Percentiles rank a stretch among this genome's conserved stretches.
Evolutionary conservation across 1,139 yeast genomes (phyloP).

Genomic region (Starmera stellimalicola): DNA sequence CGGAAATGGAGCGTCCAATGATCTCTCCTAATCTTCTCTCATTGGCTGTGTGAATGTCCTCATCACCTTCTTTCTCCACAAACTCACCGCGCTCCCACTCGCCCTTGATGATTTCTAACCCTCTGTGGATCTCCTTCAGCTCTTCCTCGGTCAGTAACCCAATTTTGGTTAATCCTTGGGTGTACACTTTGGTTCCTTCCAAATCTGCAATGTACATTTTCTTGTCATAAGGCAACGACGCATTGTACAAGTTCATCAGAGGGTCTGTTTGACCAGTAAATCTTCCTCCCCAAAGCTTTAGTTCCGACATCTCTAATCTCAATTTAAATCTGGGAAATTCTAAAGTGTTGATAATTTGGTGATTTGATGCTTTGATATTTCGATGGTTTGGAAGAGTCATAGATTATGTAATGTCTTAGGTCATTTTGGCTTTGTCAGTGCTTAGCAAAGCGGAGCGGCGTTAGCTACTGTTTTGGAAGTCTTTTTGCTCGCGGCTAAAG

Average conservation of each 20-base stretch:
- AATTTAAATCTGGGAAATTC: neutral
- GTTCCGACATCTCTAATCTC: constrained; percentile 26
- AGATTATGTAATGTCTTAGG: too few species aligned
- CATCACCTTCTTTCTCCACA: constrained; percentile 86
- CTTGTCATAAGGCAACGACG: constrained; percentile 91
- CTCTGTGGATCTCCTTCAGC: constrained; percentile 69
- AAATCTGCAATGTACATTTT: constrained; percentile 91
- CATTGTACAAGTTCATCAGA: constrained; percentile 92
- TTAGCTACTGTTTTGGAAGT: too few species aligned
- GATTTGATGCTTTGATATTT: too few species aligned
- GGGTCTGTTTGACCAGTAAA: constrained; percentile 97
- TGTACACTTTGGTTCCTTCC: constrained; percentile 89
- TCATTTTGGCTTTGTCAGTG: too few species aligned
- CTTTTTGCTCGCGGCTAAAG: too few species aligned
- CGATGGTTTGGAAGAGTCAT: too few species aligned
- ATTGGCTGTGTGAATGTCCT: constrained; percentile 97
- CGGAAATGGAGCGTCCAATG: constrained; percentile 88
- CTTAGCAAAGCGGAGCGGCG: too few species aligned
- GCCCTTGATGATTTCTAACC: constrained; percentile 55
- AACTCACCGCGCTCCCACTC: constrained; percentile 80
- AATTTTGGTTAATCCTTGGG: constrained; percentile 72
- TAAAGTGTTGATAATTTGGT: too few species aligned
- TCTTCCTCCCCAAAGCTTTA: constrained; percentile 96
- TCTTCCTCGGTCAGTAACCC: constrained; percentile 69
- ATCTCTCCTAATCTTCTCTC: constrained; percentile 96